Percentiles rank a stretch among this genome's conserved stretches.
Evolutionary conservation across 768 basidiomycete genomes (phyloP).

Genomic region (Sporobolomyces roseus): DNA sequence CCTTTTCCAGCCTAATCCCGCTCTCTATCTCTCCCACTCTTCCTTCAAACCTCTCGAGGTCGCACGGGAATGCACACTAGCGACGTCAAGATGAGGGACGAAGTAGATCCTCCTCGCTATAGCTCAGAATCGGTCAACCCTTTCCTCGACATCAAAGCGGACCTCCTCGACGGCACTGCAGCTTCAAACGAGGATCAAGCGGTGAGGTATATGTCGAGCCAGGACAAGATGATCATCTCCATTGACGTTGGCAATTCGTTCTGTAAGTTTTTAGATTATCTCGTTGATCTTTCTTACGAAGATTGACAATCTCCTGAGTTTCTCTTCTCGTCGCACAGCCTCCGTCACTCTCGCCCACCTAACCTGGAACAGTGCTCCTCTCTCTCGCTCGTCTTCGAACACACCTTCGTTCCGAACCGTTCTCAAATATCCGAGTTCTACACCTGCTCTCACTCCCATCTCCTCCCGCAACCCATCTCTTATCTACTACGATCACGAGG

Average conservation of each 20-base stretch:
- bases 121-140: too few relatives aligned
- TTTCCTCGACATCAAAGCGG: too few relatives aligned
- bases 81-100: too few relatives aligned
- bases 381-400: background rate
- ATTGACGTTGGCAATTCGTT: conserved; percentile 26
- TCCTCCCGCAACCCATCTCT: conserved; percentile 18
- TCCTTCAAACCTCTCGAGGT: too few relatives aligned
- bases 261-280: background rate
- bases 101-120: too few relatives aligned
- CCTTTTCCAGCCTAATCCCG: too few relatives aligned
- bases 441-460: background rate
- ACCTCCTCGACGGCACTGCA: too few relatives aligned
- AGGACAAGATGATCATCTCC: conserved; percentile 12
- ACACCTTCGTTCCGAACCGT: conserved; percentile 18
- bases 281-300: background rate
- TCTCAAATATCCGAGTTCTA: conserved; percentile 7
- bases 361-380: background rate
- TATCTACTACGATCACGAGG: conserved; percentile 18
- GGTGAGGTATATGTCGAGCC: background rate
- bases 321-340: background rate
- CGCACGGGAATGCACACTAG: too few relatives aligned
- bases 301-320: background rate
- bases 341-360: conserved; percentile 29
- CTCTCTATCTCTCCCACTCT: too few relatives aligned
- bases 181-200: background rate